phyloP scores from a whole-genome alignment of 2,329 filamentous ascomycete species.

The Ramichloridium luteum region DNA sequence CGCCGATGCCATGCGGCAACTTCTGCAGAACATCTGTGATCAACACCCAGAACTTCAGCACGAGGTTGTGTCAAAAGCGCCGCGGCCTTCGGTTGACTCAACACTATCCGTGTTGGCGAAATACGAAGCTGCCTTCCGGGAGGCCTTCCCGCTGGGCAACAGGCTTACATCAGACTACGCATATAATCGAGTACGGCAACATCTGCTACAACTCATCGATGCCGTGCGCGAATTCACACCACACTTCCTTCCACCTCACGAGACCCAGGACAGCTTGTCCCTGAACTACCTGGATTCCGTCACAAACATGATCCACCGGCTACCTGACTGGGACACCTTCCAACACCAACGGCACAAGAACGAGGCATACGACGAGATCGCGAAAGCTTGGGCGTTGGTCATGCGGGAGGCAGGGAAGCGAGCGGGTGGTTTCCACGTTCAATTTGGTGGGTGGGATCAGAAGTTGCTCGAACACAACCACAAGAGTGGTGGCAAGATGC shows the following conservation, averaged over 20 bases:
- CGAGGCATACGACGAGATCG: constrained; percentile 90
- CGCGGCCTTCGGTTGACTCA: constrained; percentile 71
- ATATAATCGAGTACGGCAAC: constrained; percentile 81
- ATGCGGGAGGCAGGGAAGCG: constrained; percentile 84
- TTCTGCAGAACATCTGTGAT: constrained; percentile 86
- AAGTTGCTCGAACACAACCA: constrained; percentile 78
- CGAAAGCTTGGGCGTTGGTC: constrained; percentile 82
- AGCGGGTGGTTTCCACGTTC: constrained; percentile 77
- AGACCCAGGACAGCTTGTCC: constrained; percentile 70
- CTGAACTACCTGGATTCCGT: constrained; percentile 80
- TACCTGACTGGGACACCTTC: constrained; percentile 83
- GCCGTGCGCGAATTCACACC: constrained; percentile 89
- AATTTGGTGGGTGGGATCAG: constrained; percentile 87
- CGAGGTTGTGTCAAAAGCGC: constrained; percentile 73
- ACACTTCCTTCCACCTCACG: constrained; percentile 85
- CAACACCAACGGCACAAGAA: constrained; percentile 88
- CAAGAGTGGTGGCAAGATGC: constrained; percentile 68
- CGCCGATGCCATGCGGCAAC: constrained; percentile 65
- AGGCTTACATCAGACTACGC: constrained; percentile 81
- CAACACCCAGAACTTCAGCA: constrained; percentile 73
- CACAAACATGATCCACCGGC: constrained; percentile 75
- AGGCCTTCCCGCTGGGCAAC: constrained; percentile 73
- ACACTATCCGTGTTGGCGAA: constrained; percentile 68
- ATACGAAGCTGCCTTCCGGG: constrained; percentile 67
- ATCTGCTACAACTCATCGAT: constrained; percentile 68